Conservation (phyloP, 768 basidiomycete species). For the Leccinum ochraceum region DNA sequence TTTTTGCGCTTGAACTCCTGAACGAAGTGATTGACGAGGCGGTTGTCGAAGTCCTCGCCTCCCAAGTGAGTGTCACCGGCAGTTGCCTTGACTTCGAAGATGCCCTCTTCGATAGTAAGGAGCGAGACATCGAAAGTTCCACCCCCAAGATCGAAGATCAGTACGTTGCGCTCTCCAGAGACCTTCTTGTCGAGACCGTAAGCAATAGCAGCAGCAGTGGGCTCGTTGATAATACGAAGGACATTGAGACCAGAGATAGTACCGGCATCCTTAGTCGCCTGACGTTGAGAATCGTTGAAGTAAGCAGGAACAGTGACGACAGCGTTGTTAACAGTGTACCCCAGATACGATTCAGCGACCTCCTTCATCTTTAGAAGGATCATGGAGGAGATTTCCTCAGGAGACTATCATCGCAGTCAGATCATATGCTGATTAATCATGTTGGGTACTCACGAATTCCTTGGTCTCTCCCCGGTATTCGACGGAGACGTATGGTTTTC, state of each 20-base stretch:
- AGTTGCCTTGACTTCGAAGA: slow-evolving; percentile 98
- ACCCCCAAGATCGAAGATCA: slow-evolving; percentile 98
- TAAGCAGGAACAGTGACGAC: slow-evolving; percentile 97
- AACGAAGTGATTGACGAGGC: slow-evolving; percentile 95
- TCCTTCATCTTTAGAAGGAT: slow-evolving; percentile 98
- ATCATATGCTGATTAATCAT: slow-evolving; percentile 5
- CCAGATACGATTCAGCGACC: slow-evolving; percentile 95
- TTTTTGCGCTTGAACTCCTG: slow-evolving; percentile 98
- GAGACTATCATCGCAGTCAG: slow-evolving; percentile 56
- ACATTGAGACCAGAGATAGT: slow-evolving; percentile 93
- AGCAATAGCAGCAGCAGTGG: slow-evolving; percentile 96
- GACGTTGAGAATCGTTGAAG: slow-evolving; percentile 99
- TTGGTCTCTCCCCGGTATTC: slow-evolving; percentile 93
- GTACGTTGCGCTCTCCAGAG: slow-evolving; percentile 86
- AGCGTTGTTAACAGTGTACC: slow-evolving; percentile 79
- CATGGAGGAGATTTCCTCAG: slow-evolving; percentile 99
- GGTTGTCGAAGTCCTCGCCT: slow-evolving; percentile 98
- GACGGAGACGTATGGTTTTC: slow-evolving; percentile 88
- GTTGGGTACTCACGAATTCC: slow-evolving; percentile 69
- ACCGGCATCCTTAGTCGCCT: slow-evolving; percentile 98
- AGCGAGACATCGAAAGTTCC: slow-evolving; percentile 99
- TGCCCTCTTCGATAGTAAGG: slow-evolving; percentile 94
- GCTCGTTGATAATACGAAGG: slow-evolving; percentile 98
- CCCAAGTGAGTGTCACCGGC: slow-evolving; percentile 98
- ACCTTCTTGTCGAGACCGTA: slow-evolving; percentile 98